Evolutionary conservation across 495 filamentous ascomycete genomes (phyloP), one percentile per base, ranked within the genome.

Genomic region (Aspergillus campestris): DNA sequence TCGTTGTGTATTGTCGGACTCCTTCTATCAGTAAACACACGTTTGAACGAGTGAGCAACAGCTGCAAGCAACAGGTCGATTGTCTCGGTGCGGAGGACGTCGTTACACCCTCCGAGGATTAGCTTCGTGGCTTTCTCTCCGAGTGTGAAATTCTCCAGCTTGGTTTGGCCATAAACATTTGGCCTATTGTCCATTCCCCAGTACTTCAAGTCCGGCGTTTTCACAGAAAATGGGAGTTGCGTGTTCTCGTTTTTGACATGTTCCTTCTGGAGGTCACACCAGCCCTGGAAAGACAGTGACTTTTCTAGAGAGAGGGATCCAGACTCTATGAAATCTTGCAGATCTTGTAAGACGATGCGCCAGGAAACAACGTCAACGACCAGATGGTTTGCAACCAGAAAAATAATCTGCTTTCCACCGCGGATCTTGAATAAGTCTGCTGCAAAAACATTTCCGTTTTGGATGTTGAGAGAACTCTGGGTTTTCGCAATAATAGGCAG

Each of bases 301-400:
- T 64, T 65, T 5, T 73, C 65, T 14, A 62, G 60, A 11, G 57
- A 55, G 7, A 66, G 37, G 10, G 63, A 59, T 2, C 67, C 66
- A 12, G 60, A 55, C 5, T 67, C 51, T n/a, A 88, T 58, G 2
- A 81, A 57, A 36, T 83, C 77, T 49, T 85, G 76, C 2, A 87
- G 56, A 42, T 88, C 84, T 28, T 82, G 67, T 11, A 83, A 67
- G 30, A 87, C 74, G 44, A 84, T 70, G 27, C 78, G 70, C 83
- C 82, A 87, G 2, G 84, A 87, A 0, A 82, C 76, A 38, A 84
- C 73, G 53, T 88, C 84, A 42, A 87, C 70, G 13, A 78, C 79
- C 0, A 86, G 65, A 50, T 87, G 84, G 53, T 85, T 80, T n/a
- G 75, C 81, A 0, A 71, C 70, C 15, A 88, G 58, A 57, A 83